Evolutionary conservation across 805 yeast genomes (phyloP).

Genomic region (Cyberlindnera galapagoensis): DNA sequence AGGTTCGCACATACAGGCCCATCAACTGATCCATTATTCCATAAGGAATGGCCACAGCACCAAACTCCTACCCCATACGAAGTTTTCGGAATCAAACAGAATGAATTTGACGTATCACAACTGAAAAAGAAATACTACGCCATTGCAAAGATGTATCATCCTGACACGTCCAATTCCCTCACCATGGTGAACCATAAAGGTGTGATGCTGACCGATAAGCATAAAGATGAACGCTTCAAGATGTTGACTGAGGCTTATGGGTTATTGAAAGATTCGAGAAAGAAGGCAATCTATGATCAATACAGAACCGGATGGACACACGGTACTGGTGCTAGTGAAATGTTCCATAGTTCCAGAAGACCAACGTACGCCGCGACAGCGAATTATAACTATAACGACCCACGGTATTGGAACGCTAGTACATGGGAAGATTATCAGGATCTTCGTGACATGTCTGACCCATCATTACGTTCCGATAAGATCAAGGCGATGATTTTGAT

Average conservation of each 20-base stretch:
- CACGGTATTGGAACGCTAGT: constrained; percentile 51
- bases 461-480: constrained; percentile 31
- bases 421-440: constrained; percentile 57
- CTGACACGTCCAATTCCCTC: constrained; percentile 44
- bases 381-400: constrained; percentile 15
- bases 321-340: not conserved
- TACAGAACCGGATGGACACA: constrained; percentile 40
- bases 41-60: constrained; percentile 49
- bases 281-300: constrained; percentile 40
- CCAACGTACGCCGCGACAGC: constrained; percentile 25
- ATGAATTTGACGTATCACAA: constrained; percentile 29
- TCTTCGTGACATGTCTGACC: constrained; percentile 25
- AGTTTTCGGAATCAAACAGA: constrained; percentile 41
- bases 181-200: constrained; percentile 26
- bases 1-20: not conserved
- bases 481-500: constrained; percentile 37
- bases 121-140: constrained; percentile 48
- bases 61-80: constrained; percentile 65
- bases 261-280: constrained; percentile 40
- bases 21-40: constrained; percentile 9
- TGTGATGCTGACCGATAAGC: constrained; percentile 25
- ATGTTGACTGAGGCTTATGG: constrained; percentile 51
- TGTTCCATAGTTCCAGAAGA: constrained; percentile 6
- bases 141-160: constrained; percentile 75
- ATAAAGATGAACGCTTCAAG: constrained; percentile 38